These are phyloP conservation scores for Pseudogymnoascus sp. DNA, from an alignment of 2,329 filamentous ascomycete genomes.

Conservation along the genomic window DNA sequence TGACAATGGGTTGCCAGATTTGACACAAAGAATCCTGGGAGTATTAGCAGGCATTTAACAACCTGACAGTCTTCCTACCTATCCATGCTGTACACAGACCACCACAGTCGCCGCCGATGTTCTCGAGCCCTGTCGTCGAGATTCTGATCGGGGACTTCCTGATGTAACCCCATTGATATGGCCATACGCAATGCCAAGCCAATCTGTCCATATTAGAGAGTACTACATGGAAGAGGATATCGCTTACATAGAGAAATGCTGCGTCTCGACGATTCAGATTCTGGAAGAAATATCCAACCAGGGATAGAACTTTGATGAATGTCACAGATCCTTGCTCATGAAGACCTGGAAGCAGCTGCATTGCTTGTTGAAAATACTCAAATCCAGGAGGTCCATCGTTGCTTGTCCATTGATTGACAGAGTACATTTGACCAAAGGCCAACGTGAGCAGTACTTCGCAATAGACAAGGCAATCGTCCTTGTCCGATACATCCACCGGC, in stretches of 20 bases:
- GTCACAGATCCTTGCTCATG: constrained; percentile 48
- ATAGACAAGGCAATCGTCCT: constrained; percentile 41
- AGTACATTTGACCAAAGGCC: constrained; percentile 50
- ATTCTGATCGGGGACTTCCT: constrained; percentile 38
- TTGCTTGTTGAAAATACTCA: constrained; percentile 45
- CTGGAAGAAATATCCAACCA: constrained; percentile 51
- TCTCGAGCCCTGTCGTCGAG: constrained; percentile 39
- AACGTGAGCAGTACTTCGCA: constrained; percentile 47
- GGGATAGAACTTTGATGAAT: constrained; percentile 47
- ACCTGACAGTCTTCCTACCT: constrained; percentile 23
- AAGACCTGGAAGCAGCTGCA: constrained; percentile 46
- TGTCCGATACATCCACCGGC: constrained; percentile 36
- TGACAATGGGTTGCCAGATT: constrained; percentile 47
- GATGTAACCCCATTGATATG: constrained; percentile 48
- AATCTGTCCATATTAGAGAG: constrained; percentile 27
- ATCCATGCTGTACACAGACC: constrained; percentile 50
- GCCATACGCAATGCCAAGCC: constrained; percentile 50
- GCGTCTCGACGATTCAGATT: constrained; percentile 49
- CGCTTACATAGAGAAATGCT: constrained; percentile 42
- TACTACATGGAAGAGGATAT: background rate
- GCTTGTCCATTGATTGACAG: constrained; percentile 48
- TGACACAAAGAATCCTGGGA: constrained; percentile 41
- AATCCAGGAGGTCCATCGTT: constrained; percentile 48
- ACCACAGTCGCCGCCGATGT: constrained; percentile 46
- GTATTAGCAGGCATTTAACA: constrained; percentile 1